Base-by-base conservation (phyloP, 345 rosid genomes). In the Citrus unshiu region DNA sequence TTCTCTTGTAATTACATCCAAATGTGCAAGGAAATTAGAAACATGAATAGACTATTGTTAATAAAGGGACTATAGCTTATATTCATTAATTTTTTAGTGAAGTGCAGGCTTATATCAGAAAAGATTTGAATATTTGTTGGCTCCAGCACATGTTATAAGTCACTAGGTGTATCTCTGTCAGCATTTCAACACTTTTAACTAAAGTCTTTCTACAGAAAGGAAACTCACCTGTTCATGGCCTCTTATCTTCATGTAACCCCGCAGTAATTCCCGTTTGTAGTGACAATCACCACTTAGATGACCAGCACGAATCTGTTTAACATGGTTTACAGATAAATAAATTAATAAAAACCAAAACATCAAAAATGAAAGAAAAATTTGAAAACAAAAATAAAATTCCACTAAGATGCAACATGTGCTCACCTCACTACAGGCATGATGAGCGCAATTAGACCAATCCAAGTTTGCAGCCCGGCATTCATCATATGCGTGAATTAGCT, bases 371-470 rank as follows among this genome's bases (percentile, higher is more conserved):
- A 72, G 49, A 69, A 72, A 27, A 25, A 75, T 10, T 40, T 7
- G 51, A 46, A 46, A 46, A 46, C 5, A 46, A 46, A 5, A 7
- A 62, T 61, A 64, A 64, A 80, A 10, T 43, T 13, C 43, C 78
- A 58, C 34, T 56, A 76, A 72, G 22, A 58, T 63, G 9, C 54
- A 32, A 49, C 67, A 78, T n/a, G 43, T 68, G 51, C 74, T 65
- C 82, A 96, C 99, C 99, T 96, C 97, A 58, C 91, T 90, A 63
- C 99, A 96, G 70, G 98, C 98, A 90, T 96, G 99, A 78, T 96
- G 99, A 68, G 95, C 97, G 79, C 99, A 96, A 77, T 91, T 88
- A 67, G 84, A 25, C 98, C 98, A 94, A 77, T 94, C 91, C 87
- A 96, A 76, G 78, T 96, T 96, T 78, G 86, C 85, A 64, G 97